Percentiles rank a stretch among this genome's conserved stretches.
These are phyloP conservation scores for Dichomitus squalens DNA, from an alignment of 1,284 basidiomycete genomes.

Conservation along the genomic window DNA sequence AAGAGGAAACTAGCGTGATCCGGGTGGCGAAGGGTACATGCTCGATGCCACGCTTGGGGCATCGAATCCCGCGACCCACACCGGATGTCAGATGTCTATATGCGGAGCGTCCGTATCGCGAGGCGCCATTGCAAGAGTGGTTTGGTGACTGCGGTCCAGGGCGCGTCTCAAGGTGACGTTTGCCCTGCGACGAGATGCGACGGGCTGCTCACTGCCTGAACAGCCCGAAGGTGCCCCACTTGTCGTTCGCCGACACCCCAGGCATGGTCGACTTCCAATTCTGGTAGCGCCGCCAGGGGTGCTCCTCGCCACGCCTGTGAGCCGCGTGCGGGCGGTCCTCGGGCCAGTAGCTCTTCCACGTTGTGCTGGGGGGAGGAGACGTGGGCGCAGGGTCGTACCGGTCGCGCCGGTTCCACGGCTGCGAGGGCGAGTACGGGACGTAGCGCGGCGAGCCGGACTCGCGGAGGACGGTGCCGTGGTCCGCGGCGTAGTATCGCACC, in stretches of 20 bases:
- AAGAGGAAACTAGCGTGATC: neutral
- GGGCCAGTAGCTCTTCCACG: neutral
- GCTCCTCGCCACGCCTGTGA: neutral
- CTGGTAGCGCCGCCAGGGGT: slow-evolving; percentile 5
- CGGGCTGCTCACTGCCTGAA: slow-evolving; percentile 3
- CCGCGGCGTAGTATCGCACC: slow-evolving; percentile 15
- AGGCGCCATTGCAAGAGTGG: no score
- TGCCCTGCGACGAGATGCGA: neutral
- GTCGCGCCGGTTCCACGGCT: neutral
- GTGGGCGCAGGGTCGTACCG: neutral
- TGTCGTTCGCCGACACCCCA: neutral
- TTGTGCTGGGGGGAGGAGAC: neutral
- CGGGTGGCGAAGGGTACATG: slow-evolving; percentile 9
- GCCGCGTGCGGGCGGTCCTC: neutral
- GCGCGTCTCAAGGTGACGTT: no score
- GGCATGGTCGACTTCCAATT: slow-evolving; percentile 6
- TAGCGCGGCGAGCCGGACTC: slow-evolving; percentile 15
- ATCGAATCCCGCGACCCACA: slow-evolving; percentile 12
- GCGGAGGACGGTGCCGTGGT: slow-evolving; percentile 7
- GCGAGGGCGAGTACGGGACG: slow-evolving; percentile 17
- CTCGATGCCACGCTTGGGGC: slow-evolving; percentile 2
- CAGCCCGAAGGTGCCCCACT: slow-evolving; percentile 14
- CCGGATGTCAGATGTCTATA: neutral
- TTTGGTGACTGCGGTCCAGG: no score
- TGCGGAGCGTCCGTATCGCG: no score